Percentiles rank a stretch among this genome's conserved stretches.
phyloP scores from a whole-genome alignment of 192 early-diverging fungal species.

The Rhizophagus clarus region DNA sequence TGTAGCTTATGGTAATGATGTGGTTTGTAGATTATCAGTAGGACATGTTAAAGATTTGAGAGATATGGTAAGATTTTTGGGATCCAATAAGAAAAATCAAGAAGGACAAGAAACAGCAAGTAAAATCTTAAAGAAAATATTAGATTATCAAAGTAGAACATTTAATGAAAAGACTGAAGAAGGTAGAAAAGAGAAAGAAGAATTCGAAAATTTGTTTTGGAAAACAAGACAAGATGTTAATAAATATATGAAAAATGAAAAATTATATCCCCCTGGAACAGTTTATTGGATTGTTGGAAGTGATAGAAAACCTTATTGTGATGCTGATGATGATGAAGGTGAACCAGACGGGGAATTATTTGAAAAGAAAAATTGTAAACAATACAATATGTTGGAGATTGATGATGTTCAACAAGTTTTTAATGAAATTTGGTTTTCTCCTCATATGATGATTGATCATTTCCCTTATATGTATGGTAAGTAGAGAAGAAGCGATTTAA shows the following conservation, averaged over 20 bases:
- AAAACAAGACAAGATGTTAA: constrained; percentile 1
- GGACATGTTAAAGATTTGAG: constrained; percentile 40
- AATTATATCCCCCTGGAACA: constrained; percentile 47
- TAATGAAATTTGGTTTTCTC: constrained; percentile 25
- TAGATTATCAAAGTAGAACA: constrained; percentile 29
- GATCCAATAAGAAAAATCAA: constrained; percentile 2
- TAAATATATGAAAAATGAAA: constrained; percentile 7
- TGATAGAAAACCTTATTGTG: constrained; percentile 25
- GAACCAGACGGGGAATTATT: not conserved
- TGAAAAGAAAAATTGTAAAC: not conserved
- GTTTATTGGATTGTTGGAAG: constrained; percentile 45
- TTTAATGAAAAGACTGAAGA: constrained; percentile 6
- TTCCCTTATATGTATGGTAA: constrained; percentile 28
- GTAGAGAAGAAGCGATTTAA: not conserved
- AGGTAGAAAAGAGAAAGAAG: not conserved
- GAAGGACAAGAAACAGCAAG: constrained; percentile 23
- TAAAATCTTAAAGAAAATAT: constrained; percentile 31
- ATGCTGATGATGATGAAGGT: constrained; percentile 1
- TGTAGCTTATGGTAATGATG: constrained; percentile 42
- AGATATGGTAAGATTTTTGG: constrained; percentile 26
- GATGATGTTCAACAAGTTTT: constrained; percentile 27
- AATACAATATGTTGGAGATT: constrained; percentile 25
- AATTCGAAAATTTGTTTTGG: constrained; percentile 25
- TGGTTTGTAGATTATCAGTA: constrained; percentile 39
- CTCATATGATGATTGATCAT: constrained; percentile 29